These are phyloP conservation scores for Phytophthora rubi DNA, from an alignment of 352 stramenopile genomes.

Conservation along the genomic window DNA sequence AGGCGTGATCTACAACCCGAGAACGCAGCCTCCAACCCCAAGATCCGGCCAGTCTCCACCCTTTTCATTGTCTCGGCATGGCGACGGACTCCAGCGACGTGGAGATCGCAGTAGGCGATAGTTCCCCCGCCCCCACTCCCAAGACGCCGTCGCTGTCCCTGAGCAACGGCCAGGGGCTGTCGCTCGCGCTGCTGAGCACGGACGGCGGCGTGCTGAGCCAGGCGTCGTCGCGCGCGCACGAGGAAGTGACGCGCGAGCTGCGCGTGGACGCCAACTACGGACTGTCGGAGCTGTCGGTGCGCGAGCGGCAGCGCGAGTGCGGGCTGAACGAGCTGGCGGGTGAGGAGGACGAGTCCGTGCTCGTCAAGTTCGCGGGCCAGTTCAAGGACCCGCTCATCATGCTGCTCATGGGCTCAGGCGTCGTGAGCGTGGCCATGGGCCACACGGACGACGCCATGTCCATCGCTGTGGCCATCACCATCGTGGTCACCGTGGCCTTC, in stretches of 20 bases:
- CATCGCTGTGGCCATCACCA: constrained; percentile 95
- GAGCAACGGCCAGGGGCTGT: constrained; percentile 16
- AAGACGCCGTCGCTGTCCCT: constrained; percentile 27
- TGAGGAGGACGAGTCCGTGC: constrained; percentile 86
- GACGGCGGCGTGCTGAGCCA: constrained; percentile 36
- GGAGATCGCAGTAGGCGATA: constrained; percentile 19
- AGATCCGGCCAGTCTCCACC: neutral
- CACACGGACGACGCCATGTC: constrained; percentile 96
- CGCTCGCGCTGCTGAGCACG: constrained; percentile 22
- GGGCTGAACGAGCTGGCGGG: constrained; percentile 75
- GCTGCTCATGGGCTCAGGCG: constrained; percentile 93
- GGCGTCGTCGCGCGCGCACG: constrained; percentile 52
- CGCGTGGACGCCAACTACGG: constrained; percentile 72
- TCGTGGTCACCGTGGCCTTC: constrained; percentile 97
- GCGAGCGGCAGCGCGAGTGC: constrained; percentile 71
- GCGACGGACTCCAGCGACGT: constrained; percentile 16
- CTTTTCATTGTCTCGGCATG: constrained; percentile 6
- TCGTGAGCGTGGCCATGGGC: constrained; percentile 92
- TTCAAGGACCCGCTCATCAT: constrained; percentile 98
- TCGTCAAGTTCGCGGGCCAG: constrained; percentile 92
- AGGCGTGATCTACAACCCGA: neutral
- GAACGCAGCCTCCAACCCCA: constrained; percentile 4
- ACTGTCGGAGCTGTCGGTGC: constrained; percentile 57
- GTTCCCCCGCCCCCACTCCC: neutral
- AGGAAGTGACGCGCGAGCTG: constrained; percentile 71